Percentiles rank a stretch among this genome's conserved stretches.
Conservation (phyloP, 1,139 yeast species). For the Blastobotrys raffinosifermentans region DNA sequence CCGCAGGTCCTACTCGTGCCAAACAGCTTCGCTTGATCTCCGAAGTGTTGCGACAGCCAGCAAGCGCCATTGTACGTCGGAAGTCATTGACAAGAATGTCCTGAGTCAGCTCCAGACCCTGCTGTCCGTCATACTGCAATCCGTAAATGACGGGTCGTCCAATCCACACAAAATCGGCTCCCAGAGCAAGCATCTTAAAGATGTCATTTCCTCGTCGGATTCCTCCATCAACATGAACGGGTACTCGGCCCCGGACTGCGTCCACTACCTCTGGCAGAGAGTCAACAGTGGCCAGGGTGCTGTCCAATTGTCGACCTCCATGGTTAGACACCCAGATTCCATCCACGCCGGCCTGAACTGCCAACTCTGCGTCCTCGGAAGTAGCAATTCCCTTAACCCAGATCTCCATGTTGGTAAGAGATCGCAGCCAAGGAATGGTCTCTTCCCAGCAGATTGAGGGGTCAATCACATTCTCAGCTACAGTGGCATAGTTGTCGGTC, state of each 20-base stretch:
- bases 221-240: constrained; percentile 63
- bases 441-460: constrained; percentile 60
- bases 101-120: constrained; percentile 44
- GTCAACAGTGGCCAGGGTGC: constrained; percentile 56
- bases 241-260: constrained; percentile 43
- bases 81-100: constrained; percentile 30
- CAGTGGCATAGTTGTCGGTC: no score
- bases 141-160: constrained; percentile 67
- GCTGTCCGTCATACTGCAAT: constrained; percentile 58
- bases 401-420: constrained; percentile 33
- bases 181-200: constrained; percentile 63
- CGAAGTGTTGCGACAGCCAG: constrained; percentile 22
- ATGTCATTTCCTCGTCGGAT: constrained; percentile 61
- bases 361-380: constrained; percentile 55
- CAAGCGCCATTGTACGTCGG: constrained; percentile 29
- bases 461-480: constrained; percentile 49
- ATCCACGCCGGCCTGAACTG: constrained; percentile 51
- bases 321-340: constrained; percentile 65
- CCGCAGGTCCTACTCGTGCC: constrained; percentile 26
- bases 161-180: constrained; percentile 66
- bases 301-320: constrained; percentile 67
- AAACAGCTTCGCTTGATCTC: constrained; percentile 22
- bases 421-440: constrained; percentile 39
- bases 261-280: constrained; percentile 57
- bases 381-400: constrained; percentile 54